These are phyloP conservation scores for Cinnamomum micranthum DNA, from an alignment of 164 flowering plant genomes.

Conservation along the genomic window DNA sequence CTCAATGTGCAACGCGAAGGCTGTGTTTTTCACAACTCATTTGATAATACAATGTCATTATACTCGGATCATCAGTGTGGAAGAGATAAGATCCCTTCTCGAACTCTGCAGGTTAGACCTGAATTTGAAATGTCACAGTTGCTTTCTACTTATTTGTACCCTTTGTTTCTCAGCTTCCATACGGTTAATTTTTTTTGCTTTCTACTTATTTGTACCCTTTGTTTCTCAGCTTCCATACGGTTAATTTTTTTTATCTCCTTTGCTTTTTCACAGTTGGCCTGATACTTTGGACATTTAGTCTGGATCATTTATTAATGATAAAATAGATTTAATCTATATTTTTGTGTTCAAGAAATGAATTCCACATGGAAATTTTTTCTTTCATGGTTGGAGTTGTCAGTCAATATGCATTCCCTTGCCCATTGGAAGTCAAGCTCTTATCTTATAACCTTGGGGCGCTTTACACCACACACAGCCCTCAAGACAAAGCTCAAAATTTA, in stretches of 20 bases:
- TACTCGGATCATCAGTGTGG: conserved; percentile 85
- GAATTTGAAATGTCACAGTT: background rate
- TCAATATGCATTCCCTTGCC: too few relatives aligned
- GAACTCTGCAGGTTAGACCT: conserved; percentile 58
- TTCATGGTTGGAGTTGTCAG: too few relatives aligned
- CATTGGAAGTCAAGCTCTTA: too few relatives aligned
- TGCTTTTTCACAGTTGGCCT: background rate
- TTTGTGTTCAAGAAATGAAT: too few relatives aligned
- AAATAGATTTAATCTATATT: too few relatives aligned
- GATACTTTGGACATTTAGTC: too few relatives aligned
- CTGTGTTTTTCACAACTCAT: conserved; percentile 75
- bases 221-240: background rate
- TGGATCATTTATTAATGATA: too few relatives aligned
- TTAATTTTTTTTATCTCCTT: background rate
- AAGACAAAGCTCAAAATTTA: too few relatives aligned
- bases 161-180: background rate
- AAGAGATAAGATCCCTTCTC: conserved; percentile 68
- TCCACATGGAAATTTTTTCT: too few relatives aligned
- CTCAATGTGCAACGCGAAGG: conserved; percentile 62
- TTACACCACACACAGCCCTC: too few relatives aligned
- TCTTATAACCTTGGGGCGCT: too few relatives aligned
- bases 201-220: background rate
- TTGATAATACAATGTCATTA: conserved; percentile 58
- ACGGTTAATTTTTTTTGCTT: background rate
- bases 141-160: background rate